Conservation (phyloP, 2,329 filamentous ascomycete genomes). For the Samsoniella hepiali region DNA sequence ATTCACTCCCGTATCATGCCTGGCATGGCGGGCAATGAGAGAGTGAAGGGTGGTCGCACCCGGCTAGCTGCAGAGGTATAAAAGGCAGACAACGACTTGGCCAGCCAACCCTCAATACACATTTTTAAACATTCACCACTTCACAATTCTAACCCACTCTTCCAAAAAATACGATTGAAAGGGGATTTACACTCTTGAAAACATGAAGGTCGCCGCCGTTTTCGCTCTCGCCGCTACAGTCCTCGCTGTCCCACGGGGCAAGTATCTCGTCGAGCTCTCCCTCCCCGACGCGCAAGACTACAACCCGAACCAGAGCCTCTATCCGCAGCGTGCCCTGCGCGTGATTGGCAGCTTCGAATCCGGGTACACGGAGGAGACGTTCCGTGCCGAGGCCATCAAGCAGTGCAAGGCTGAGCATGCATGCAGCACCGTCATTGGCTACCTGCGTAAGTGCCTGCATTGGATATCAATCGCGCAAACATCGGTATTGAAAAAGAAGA, state of each 20-base stretch:
- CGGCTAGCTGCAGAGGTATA: background rate
- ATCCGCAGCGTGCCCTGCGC: constrained; percentile 8
- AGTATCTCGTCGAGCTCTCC: constrained; percentile 9
- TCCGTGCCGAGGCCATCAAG: constrained; percentile 8
- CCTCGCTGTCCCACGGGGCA: background rate
- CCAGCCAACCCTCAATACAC: no score
- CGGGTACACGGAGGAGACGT: background rate
- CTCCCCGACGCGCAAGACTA: constrained; percentile 12
- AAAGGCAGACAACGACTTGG: no score
- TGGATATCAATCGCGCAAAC: background rate
- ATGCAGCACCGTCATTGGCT: constrained; percentile 15
- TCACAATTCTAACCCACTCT: no score
- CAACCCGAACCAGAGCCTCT: constrained; percentile 7
- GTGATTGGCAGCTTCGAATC: background rate
- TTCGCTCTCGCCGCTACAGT: background rate
- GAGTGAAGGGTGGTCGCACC: background rate
- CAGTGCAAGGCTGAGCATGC: constrained; percentile 12
- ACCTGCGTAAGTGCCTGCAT: constrained; percentile 7
- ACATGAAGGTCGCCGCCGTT: background rate
- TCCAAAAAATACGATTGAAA: background rate
- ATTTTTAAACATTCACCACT: background rate
- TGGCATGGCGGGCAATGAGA: background rate
- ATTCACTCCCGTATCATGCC: background rate
- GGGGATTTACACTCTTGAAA: background rate
- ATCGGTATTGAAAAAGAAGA: no score